Evolutionary conservation across 352 stramenopile genomes (phyloP), one percentile per base, ranked within the genome.

Genomic region (Saprolegnia diclina): DNA sequence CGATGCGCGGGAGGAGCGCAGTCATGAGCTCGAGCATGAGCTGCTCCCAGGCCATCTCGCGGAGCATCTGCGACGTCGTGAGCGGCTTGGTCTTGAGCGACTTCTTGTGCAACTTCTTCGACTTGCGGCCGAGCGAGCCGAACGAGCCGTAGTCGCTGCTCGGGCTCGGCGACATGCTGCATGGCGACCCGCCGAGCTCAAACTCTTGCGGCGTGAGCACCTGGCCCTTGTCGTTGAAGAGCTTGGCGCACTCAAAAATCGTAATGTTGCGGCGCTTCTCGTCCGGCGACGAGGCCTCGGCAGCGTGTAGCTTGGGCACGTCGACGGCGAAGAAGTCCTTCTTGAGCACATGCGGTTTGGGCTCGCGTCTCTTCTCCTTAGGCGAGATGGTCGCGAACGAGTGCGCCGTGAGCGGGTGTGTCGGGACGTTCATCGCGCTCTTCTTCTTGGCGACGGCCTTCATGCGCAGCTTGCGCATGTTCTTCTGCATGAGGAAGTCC

Each of bases 1-100:
- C 83, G 11, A 92, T 63, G 24, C 84, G 74, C 0, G 85, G 83
- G 18, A 92, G 76, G 35, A 93, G 46, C 14, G 77, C 56, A 56
- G 73, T 78, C 83, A 93, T 89, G 67, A 93, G 83, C 65, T 91
- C 83, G 24, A 93, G 74, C 50, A 90, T 81, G 40, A 91, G 67
- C 68, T 91, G 79, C 32, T 91, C 85, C 54, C 46, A 67, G 4
- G 63, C 63, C 63, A 69, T 69, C 16, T 69, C 42, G 5, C 63
- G 63, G 4, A 69, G 38, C 63, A 69, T 69, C 29, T 69, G 42
- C 24, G 63, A 69, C 35, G 63, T 69, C 18, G 32, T 61, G 5
- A 52, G 18, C 53, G 53, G 53, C 13, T 46, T 26, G 18, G 45
- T 29, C 38, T 69, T 69, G 11, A 63, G 44, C 21, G 35, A 22